These are phyloP conservation scores for Mercurialis annua DNA, from an alignment of 345 rosid species.

Conservation along the genomic window DNA sequence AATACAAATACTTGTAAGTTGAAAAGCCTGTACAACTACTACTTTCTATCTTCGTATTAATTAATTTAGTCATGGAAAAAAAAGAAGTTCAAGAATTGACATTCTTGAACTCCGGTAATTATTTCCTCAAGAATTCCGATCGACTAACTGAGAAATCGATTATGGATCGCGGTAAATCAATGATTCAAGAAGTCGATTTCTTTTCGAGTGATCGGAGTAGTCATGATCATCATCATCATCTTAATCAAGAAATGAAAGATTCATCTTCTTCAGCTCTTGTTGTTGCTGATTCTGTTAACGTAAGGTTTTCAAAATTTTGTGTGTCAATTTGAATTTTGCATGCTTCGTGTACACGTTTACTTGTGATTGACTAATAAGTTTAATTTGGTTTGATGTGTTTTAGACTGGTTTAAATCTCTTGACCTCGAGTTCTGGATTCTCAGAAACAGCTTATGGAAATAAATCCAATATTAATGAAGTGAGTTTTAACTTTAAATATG, in stretches of 20 bases:
- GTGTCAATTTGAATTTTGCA: neutral
- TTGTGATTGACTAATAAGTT: constrained; percentile 1
- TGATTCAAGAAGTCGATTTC: constrained; percentile 79
- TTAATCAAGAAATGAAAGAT: constrained; percentile 23
- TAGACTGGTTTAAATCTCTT: constrained; percentile 60
- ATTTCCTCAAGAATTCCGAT: constrained; percentile 29
- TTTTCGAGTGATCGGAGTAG: constrained; percentile 36
- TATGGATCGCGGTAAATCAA: constrained; percentile 27
- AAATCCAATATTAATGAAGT: constrained; percentile 42
- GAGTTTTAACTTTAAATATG: constrained; percentile 17
- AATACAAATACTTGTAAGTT: constrained; percentile 17
- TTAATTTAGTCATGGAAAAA: constrained; percentile 50
- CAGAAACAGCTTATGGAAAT: constrained; percentile 29
- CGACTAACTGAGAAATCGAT: constrained; percentile 9
- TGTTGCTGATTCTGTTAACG: constrained; percentile 42
- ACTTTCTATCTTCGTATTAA: constrained; percentile 3
- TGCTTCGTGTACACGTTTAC: neutral
- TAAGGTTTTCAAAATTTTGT: constrained; percentile 31
- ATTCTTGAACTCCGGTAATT: constrained; percentile 54
- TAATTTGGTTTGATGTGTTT: neutral
- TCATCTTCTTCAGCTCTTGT: constrained; percentile 23
- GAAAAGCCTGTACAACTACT: constrained; percentile 7
- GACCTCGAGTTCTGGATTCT: constrained; percentile 39
- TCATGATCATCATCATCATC: too few relatives aligned
- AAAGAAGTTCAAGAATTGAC: constrained; percentile 48